Conservation (phyloP, 164 flowering plant species). For the Cinnamomum micranthum region DNA sequence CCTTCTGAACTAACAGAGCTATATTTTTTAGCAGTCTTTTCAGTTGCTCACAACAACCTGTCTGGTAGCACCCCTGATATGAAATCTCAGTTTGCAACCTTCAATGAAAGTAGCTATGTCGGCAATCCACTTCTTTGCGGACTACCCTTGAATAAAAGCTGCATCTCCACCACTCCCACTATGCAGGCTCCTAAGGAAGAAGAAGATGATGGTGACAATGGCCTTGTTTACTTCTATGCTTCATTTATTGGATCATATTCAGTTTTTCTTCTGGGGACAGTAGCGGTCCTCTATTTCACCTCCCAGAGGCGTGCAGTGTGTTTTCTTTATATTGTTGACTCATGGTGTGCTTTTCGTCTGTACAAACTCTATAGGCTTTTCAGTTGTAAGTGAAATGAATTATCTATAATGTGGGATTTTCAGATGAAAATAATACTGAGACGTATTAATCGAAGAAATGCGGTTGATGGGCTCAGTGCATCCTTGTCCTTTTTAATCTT, state of each 20-base stretch:
- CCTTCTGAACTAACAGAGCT: conserved; percentile 18
- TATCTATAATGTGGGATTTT: too few relatives aligned
- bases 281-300: conserved; percentile 2
- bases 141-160: conserved; percentile 2
- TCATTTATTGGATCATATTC: conserved; percentile 3
- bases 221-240: background rate
- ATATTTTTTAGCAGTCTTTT: conserved; percentile 5
- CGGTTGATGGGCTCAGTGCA: too few relatives aligned
- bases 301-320: too few relatives aligned
- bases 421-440: too few relatives aligned
- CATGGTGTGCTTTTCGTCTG: too few relatives aligned
- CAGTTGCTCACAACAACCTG: conserved; percentile 24
- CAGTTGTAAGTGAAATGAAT: too few relatives aligned
- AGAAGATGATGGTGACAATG: background rate
- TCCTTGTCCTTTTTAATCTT: too few relatives aligned
- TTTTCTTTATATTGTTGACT: too few relatives aligned
- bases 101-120: conserved; percentile 16
- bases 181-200: background rate
- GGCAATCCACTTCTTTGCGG: conserved; percentile 16
- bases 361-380: too few relatives aligned
- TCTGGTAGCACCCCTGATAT: conserved; percentile 15
- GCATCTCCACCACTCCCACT: background rate
- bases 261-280: background rate
- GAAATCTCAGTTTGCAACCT: conserved; percentile 18
- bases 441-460: too few relatives aligned